phyloP scores from a whole-genome alignment of 2,329 filamentous ascomycete species.

The Leptographium wingfieldii region DNA sequence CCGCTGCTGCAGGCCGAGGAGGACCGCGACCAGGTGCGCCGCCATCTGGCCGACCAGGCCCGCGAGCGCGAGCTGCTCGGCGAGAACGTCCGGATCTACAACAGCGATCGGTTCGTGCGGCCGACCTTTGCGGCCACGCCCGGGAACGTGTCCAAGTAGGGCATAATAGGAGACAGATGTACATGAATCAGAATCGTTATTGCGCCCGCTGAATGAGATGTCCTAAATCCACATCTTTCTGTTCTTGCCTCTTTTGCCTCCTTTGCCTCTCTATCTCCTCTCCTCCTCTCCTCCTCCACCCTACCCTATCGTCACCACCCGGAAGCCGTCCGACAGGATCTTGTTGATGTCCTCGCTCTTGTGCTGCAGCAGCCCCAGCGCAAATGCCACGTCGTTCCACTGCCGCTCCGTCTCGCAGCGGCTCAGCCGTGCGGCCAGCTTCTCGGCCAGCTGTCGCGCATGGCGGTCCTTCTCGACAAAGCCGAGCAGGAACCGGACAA shows the following conservation, averaged over 20 bases:
- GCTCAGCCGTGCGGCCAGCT: conserved; percentile 73
- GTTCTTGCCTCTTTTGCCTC: too few relatives aligned
- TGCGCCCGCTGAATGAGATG: too few relatives aligned
- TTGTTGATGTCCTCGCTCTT: conserved; percentile 85
- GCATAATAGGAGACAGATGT: background rate
- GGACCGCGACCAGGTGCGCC: conserved; percentile 84
- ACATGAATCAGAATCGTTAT: too few relatives aligned
- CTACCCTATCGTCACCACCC: conserved; percentile 45
- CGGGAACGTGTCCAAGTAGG: conserved; percentile 2
- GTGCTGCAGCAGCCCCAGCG: conserved; percentile 76
- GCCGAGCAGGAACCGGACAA: conserved; percentile 83
- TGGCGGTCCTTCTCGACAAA: conserved; percentile 99
- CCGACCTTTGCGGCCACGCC: conserved; percentile 69
- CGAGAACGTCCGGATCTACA: conserved; percentile 65
- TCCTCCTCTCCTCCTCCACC: background rate
- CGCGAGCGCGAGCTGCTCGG: conserved; percentile 86
- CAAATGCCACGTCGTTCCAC: conserved; percentile 96
- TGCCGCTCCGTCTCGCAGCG: conserved; percentile 87
- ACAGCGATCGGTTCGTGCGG: conserved; percentile 79
- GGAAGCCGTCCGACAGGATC: conserved; percentile 62
- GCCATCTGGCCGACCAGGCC: conserved; percentile 74
- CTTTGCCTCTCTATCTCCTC: too few relatives aligned
- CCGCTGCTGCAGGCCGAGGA: conserved; percentile 92
- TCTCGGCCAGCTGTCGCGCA: conserved; percentile 83
- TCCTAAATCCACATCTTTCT: too few relatives aligned